Base-by-base conservation (phyloP, 1,284 basidiomycete species). In the Heterobasidion occidentale region DNA sequence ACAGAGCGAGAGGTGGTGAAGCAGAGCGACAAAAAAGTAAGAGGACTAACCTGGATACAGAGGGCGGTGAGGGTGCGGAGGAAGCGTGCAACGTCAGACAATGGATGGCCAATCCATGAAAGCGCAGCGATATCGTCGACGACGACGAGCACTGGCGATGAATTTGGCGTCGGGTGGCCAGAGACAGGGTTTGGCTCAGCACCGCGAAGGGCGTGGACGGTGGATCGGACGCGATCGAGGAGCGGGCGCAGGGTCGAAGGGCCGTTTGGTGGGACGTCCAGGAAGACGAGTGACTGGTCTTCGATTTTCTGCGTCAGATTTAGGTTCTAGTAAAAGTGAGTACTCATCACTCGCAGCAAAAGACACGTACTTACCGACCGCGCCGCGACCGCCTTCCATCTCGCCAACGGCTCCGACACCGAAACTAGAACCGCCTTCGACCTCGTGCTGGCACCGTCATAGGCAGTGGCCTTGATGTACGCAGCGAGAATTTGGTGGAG, bases 91-190 rank as follows among this genome's bases (percentile, higher is more conserved):
- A 87, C 62, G 36, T 84, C 81, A 9, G 75, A 55, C 0, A 67
- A 55, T 1, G 80, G 65, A 55, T 80, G 70, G 2, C 86, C 87
- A 12, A 84, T 77, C 86, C 88, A 90, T 63, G 85, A 79, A 0
- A 89, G 72, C 36, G 77, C 72, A 0, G 83, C 68, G 46, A 88
- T 70, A 57, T 87, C 85, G 61, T 90, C 88, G 12, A 90, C 63
- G 46, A 90, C 76, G 9, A 90, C 72, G 7, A 88, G 69, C 3
- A 65, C 20, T 17, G 27, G 27, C 27, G 27, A 11, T 5, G 6
- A 44, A 36, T 9, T 47, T n/a, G 62, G 59, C 11, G 62, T 42
- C 4, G 38, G 38, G n/a, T 2, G 12, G 12, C 3, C 49, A n/a
- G n/a, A 27, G 49, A 8, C 12, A 27, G 42, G 3, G 42, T 45